phyloP scores from a whole-genome alignment of 352 stramenopile genomes.

The Phytophthora boehmeriae region DNA sequence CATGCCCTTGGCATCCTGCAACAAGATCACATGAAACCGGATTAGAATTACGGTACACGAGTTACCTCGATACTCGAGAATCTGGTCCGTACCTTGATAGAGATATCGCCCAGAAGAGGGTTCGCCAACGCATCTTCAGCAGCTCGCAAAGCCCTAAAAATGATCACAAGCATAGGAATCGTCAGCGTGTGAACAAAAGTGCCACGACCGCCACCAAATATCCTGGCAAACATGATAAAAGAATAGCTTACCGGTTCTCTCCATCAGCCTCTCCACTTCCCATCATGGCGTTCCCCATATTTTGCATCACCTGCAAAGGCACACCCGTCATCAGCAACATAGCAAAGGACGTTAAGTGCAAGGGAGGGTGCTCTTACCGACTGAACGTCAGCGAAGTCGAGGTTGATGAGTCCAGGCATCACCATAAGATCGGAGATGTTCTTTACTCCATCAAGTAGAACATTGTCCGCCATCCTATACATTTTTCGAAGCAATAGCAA shows the following conservation, averaged over 20 bases:
- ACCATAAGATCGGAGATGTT: constrained; percentile 91
- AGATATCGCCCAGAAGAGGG: constrained; percentile 89
- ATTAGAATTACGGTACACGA: background rate
- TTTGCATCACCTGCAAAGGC: constrained; percentile 72
- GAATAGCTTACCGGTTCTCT: constrained; percentile 73
- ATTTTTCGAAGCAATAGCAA: background rate
- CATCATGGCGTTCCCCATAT: constrained; percentile 91
- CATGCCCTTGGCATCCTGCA: constrained; percentile 90
- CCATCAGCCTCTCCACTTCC: constrained; percentile 91
- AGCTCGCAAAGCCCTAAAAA: constrained; percentile 64
- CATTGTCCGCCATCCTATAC: constrained; percentile 79
- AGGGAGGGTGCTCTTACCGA: constrained; percentile 45
- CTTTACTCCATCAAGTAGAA: constrained; percentile 86
- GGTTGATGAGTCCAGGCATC: constrained; percentile 88
- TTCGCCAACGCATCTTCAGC: constrained; percentile 89
- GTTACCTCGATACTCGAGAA: background rate
- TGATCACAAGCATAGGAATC: constrained; percentile 7
- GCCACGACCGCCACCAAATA: background rate
- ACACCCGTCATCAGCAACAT: constrained; percentile 4
- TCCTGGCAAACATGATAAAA: background rate
- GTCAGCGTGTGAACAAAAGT: constrained; percentile 7
- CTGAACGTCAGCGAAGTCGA: constrained; percentile 89
- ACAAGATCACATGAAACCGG: constrained; percentile 3
- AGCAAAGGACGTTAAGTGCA: background rate
- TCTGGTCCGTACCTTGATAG: constrained; percentile 62